Evolutionary conservation across 305 asterid genomes (phyloP).

Genomic region (Fraxinus latifolia): DNA sequence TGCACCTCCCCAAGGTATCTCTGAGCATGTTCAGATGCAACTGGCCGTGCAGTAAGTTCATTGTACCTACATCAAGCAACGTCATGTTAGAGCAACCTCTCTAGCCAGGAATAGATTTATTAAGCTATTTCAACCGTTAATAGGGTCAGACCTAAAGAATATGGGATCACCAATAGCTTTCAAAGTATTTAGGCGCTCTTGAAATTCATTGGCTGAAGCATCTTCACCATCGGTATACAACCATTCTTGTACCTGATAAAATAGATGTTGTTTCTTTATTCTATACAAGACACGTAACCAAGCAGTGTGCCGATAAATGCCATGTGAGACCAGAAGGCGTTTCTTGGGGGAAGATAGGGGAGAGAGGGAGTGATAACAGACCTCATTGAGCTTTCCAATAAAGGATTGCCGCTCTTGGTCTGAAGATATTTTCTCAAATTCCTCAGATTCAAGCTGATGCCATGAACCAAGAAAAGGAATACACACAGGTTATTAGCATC

Average conservation of each 20-base stretch:
- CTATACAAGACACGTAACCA: slow-evolving; percentile 18
- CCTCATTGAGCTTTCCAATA: slow-evolving; percentile 87
- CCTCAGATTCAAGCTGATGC: slow-evolving; percentile 79
- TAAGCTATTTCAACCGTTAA: slow-evolving; percentile 21
- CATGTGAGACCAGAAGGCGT: slow-evolving; percentile 3
- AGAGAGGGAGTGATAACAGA: slow-evolving; percentile 33
- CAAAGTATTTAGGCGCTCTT: slow-evolving; percentile 72
- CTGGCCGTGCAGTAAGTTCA: slow-evolving; percentile 90
- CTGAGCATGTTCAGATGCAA: slow-evolving; percentile 70
- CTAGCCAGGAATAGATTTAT: slow-evolving; percentile 3
- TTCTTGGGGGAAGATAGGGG: not conserved
- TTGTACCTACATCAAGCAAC: slow-evolving; percentile 51
- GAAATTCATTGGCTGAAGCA: slow-evolving; percentile 86
- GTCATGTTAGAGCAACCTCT: slow-evolving; percentile 17
- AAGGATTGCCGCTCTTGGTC: slow-evolving; percentile 78
- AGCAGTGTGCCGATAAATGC: slow-evolving; percentile 5
- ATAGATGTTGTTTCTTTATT: slow-evolving; percentile 15
- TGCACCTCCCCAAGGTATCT: slow-evolving; percentile 61
- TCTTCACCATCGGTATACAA: slow-evolving; percentile 98
- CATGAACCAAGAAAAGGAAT: slow-evolving; percentile 26
- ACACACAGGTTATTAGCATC: slow-evolving; percentile 21
- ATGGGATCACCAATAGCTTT: slow-evolving; percentile 95
- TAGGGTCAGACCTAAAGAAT: slow-evolving; percentile 63
- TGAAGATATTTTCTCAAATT: slow-evolving; percentile 66
- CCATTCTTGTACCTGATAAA: slow-evolving; percentile 91